Conservation (phyloP, 78 protist species). For the Neovahlkampfia damariscottae region DNA sequence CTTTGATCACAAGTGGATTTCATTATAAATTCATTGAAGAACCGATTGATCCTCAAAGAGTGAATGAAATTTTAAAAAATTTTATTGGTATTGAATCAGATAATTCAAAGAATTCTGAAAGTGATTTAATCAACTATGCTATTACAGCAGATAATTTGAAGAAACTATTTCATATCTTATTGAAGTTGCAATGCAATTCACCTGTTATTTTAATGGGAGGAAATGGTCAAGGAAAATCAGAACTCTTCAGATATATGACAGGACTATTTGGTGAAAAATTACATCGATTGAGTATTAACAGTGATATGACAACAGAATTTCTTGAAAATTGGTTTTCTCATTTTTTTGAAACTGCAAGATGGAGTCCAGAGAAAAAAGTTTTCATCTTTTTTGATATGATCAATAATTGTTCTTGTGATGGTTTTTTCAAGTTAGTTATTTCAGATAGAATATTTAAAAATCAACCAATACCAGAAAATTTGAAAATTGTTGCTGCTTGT, state of each 20-base stretch:
- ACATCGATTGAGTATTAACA: conserved; percentile 27
- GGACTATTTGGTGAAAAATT: not conserved
- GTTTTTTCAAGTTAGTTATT: not conserved
- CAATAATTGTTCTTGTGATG: not conserved
- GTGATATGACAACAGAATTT: conserved; percentile 15
- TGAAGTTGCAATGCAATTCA: not conserved
- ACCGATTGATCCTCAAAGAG: not conserved
- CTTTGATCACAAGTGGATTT: not conserved
- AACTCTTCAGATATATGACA: not conserved
- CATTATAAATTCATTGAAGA: not conserved
- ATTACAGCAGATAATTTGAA: not conserved
- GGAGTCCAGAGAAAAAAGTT: not conserved
- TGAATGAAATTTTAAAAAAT: not conserved
- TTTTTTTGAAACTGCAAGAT: not conserved
- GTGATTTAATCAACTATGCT: not conserved
- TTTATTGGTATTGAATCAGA: not conserved
- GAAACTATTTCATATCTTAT: conserved; percentile 5
- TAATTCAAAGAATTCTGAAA: not conserved
- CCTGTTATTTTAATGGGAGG: conserved; percentile 62
- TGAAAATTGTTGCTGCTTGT: not conserved
- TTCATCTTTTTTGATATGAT: not conserved
- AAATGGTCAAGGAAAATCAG: conserved; percentile 59
- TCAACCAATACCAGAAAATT: not conserved
- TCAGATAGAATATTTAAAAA: not conserved
- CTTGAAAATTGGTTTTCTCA: too few species aligned